Conservation (phyloP, 2,329 filamentous ascomycete species). For the Xylariomycetidae sp. region DNA sequence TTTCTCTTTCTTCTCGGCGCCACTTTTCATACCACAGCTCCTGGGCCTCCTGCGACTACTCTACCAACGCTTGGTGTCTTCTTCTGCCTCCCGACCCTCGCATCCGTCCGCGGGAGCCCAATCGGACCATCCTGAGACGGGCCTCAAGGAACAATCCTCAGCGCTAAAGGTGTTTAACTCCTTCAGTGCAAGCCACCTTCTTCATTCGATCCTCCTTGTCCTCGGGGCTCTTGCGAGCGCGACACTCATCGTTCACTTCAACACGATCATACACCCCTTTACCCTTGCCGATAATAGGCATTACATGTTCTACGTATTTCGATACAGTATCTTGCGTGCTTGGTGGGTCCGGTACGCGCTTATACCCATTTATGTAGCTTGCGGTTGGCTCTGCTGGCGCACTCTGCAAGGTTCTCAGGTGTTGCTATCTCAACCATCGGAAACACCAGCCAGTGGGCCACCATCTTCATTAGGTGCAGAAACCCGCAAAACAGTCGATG, state of each 20-base stretch:
- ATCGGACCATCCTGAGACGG: neutral
- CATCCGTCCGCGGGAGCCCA: neutral
- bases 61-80: no score
- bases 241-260: conserved; percentile 60
- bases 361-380: conserved; percentile 65
- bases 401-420: conserved; percentile 47
- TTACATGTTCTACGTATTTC: conserved; percentile 96
- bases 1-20: conserved; percentile 82
- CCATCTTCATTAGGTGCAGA: neutral
- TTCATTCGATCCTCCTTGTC: conserved; percentile 34
- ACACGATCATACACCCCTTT: conserved; percentile 94
- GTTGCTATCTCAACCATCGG: conserved; percentile 1
- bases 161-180: conserved; percentile 14
- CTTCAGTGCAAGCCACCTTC: conserved; percentile 25
- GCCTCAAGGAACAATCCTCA: neutral
- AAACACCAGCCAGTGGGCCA: conserved; percentile 12
- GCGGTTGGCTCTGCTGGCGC: conserved; percentile 64
- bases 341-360: conserved; percentile 61
- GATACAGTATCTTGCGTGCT: conserved; percentile 68
- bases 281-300: conserved; percentile 94
- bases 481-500: no score
- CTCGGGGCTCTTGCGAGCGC: conserved; percentile 32
- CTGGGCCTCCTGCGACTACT: conserved; percentile 31
- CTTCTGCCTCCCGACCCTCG: no score
- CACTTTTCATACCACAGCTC: conserved; percentile 57